Evolutionary conservation across 1,284 basidiomycete genomes (phyloP).

Genomic region (Heterobasidion irregulare): DNA sequence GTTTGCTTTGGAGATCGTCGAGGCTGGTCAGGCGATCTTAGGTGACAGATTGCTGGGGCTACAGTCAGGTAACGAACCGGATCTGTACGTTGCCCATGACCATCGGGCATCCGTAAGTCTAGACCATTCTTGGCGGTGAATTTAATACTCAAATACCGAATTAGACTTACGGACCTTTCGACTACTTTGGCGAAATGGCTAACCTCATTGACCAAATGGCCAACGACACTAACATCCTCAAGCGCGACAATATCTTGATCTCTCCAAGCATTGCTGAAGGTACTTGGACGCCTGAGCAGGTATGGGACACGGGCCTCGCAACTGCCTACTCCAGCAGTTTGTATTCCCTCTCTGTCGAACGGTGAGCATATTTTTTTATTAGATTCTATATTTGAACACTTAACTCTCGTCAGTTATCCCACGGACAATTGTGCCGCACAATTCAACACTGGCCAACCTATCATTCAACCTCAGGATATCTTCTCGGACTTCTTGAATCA

Average conservation of each 20-base stretch:
- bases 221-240: conserved; percentile 29
- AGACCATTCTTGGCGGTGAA: conserved; percentile 11
- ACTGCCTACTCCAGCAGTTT: conserved; percentile 36
- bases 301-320: conserved; percentile 54
- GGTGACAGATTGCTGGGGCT: conserved; percentile 36
- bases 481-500: conserved; percentile 57
- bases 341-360: conserved; percentile 46
- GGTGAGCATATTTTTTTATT: conserved; percentile 21
- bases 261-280: conserved; percentile 49
- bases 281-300: conserved; percentile 42
- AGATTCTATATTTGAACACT: not conserved
- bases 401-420: conserved; percentile 28
- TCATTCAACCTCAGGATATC: conserved; percentile 38
- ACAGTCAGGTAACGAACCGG: conserved; percentile 49
- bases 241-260: conserved; percentile 39
- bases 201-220: conserved; percentile 31
- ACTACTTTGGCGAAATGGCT: conserved; percentile 45
- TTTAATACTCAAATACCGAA: conserved; percentile 7
- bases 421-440: conserved; percentile 54
- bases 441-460: conserved; percentile 31
- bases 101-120: conserved; percentile 7
- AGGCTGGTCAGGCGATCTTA: conserved; percentile 33
- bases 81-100: conserved; percentile 33
- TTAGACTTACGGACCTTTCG: conserved; percentile 27
- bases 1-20: conserved; percentile 34